phyloP scores from a whole-genome alignment of 148 eudicot genomes.

The Chenopodium formosanum region DNA sequence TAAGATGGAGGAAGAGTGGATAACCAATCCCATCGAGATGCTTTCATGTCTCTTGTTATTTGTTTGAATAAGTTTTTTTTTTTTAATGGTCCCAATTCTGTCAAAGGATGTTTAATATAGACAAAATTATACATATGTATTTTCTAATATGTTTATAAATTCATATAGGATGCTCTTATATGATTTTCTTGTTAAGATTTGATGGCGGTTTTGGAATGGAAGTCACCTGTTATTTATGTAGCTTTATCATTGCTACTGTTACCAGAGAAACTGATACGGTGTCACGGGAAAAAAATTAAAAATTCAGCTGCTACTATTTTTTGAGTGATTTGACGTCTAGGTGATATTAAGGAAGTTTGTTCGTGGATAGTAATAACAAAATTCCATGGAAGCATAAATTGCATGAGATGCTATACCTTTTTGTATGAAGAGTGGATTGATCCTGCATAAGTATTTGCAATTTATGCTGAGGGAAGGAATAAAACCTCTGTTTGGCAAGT shows the following conservation, averaged over 20 bases:
- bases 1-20: neutral
- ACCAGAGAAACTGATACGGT: constrained; percentile 3
- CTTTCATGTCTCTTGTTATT: neutral
- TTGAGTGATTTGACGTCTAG: neutral
- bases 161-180: neutral
- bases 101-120: neutral
- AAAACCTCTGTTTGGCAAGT: neutral
- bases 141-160: neutral
- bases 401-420: neutral
- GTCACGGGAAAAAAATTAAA: neutral
- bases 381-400: neutral
- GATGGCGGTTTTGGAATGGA: neutral
- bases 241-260: neutral
- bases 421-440: neutral
- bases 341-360: neutral
- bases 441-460: constrained; percentile 7
- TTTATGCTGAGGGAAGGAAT: neutral
- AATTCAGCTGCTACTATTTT: neutral
- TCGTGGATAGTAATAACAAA: neutral
- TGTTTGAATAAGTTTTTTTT: neutral
- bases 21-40: neutral
- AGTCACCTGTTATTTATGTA: neutral
- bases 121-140: neutral
- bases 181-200: neutral
- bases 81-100: neutral